Evolutionary conservation across 2,329 filamentous ascomycete genomes (phyloP).

Genomic region (Pseudogymnoascus destructans): DNA sequence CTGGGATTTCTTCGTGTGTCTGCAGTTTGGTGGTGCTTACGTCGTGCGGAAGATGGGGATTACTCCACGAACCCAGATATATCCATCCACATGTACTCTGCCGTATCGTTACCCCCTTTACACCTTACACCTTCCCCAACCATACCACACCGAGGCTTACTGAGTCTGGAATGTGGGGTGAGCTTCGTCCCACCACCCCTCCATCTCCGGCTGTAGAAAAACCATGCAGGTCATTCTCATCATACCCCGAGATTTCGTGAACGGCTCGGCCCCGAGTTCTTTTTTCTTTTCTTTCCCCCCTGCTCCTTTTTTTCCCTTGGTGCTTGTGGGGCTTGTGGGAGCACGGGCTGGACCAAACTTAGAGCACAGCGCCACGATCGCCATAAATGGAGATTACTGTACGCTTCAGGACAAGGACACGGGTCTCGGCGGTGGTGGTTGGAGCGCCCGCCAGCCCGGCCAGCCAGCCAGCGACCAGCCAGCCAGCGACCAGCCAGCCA

Average conservation of each 20-base stretch:
- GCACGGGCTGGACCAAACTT: not conserved
- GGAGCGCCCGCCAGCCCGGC: not conserved
- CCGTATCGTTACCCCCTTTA: not conserved
- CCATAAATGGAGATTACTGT: constrained; percentile 6
- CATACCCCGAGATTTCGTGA: constrained; percentile 1
- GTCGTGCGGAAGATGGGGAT: not conserved
- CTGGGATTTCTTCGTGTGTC: not conserved
- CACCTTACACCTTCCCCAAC: not conserved
- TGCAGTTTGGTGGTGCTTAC: constrained; percentile 5
- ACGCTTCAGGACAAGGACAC: constrained; percentile 6
- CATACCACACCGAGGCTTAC: constrained; percentile 2
- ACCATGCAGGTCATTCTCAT: constrained; percentile 1
- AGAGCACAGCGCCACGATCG: not conserved
- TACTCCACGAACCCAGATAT: constrained; percentile 6
- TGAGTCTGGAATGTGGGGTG: constrained; percentile 3
- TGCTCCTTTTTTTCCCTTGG: not conserved
- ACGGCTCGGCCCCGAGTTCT: not conserved
- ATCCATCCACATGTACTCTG: constrained; percentile 7
- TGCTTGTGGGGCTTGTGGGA: constrained; percentile 1
- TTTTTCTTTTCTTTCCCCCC: not conserved
- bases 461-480: not conserved
- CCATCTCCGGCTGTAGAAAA: not conserved
- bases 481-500: not conserved
- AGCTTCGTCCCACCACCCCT: not conserved
- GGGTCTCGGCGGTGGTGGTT: constrained; percentile 3